Conservation (phyloP, 176 grass and related monocot genomes). For the Eleusine indica region DNA sequence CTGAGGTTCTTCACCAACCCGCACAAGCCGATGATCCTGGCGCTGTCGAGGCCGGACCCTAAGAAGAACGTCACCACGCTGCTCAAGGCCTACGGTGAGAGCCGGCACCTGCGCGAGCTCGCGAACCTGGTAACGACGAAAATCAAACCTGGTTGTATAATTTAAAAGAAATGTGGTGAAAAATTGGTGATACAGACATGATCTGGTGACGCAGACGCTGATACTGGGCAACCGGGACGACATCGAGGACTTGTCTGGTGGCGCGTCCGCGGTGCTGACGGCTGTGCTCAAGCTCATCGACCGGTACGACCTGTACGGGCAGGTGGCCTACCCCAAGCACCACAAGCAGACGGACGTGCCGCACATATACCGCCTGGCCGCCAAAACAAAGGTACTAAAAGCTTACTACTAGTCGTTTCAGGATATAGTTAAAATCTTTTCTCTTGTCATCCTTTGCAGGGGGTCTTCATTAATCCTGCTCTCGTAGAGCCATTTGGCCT, state of each 20-base stretch:
- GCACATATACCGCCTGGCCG: constrained; percentile 83
- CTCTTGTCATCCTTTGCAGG: constrained; percentile 33
- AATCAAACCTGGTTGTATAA: not conserved
- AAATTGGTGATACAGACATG: not conserved
- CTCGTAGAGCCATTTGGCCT: constrained; percentile 95
- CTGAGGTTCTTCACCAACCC: constrained; percentile 88
- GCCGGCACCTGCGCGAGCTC: constrained; percentile 76
- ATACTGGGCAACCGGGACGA: constrained; percentile 95
- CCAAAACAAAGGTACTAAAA: constrained; percentile 76
- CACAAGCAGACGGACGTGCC: constrained; percentile 94
- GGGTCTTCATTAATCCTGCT: constrained; percentile 94
- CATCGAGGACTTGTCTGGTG: constrained; percentile 89
- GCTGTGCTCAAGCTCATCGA: constrained; percentile 86
- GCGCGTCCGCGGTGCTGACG: constrained; percentile 60
- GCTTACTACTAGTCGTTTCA: not conserved
- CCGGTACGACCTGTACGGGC: constrained; percentile 88
- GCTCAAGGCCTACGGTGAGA: constrained; percentile 93
- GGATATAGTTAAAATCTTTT: not conserved
- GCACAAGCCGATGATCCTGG: constrained; percentile 98
- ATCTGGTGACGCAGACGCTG: constrained; percentile 52
- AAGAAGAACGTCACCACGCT: constrained; percentile 98
- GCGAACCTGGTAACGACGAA: constrained; percentile 59
- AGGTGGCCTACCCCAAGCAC: constrained; percentile 93
- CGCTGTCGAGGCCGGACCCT: constrained; percentile 83
- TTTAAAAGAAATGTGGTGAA: not conserved